These are phyloP conservation scores for Sclerotinia minor DNA, from an alignment of 2,329 filamentous ascomycete species.

Conservation along the genomic window DNA sequence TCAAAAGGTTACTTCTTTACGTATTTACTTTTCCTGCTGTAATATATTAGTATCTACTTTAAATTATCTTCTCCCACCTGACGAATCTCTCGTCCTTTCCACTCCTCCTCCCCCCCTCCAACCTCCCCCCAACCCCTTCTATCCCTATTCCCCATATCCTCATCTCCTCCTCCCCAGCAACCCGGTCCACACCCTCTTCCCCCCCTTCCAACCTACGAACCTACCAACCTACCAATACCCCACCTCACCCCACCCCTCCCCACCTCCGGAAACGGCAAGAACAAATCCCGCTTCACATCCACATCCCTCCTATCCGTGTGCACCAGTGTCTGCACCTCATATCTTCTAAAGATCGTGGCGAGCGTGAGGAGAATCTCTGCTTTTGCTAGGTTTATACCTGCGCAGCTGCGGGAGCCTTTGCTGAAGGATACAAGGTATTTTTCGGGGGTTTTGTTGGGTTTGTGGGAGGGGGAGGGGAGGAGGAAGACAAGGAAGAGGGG, in stretches of 20 bases:
- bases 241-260: constrained; percentile 21
- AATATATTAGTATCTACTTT: no score
- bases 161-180: background rate
- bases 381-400: constrained; percentile 36
- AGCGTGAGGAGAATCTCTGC: constrained; percentile 32
- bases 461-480: constrained; percentile 26
- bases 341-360: constrained; percentile 31
- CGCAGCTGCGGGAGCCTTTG: constrained; percentile 33
- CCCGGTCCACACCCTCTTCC: background rate
- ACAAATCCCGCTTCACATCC: constrained; percentile 25
- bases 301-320: constrained; percentile 31
- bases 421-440: constrained; percentile 34
- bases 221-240: background rate
- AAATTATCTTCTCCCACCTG: no score
- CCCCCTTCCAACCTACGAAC: no score
- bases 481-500: no score
- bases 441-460: constrained; percentile 30
- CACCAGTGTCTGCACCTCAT: constrained; percentile 28
- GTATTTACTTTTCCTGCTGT: no score
- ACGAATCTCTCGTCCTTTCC: no score
- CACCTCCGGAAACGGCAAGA: constrained; percentile 21
- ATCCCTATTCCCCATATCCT: no score
- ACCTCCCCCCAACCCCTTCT: no score
- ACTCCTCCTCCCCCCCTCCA: no score
- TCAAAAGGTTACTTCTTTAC: no score